These are phyloP conservation scores for Sedum album DNA, from an alignment of 164 flowering plant genomes.

Conservation along the genomic window DNA sequence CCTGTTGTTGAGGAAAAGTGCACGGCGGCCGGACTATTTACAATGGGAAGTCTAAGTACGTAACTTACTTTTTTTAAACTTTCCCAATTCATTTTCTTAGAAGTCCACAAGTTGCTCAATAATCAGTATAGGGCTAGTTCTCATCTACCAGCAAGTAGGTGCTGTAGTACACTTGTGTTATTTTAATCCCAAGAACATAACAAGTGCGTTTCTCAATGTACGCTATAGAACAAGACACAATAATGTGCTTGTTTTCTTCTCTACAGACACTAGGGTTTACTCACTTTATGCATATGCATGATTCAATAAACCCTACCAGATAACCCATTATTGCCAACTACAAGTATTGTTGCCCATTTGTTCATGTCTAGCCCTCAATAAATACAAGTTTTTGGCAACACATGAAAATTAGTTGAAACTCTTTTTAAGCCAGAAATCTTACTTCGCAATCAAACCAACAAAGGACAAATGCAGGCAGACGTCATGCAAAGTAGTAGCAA, in stretches of 20 bases:
- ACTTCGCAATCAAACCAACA: too few relatives aligned
- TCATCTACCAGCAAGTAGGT: neutral
- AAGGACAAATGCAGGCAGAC: neutral
- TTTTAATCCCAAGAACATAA: too few relatives aligned
- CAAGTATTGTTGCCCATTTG: neutral
- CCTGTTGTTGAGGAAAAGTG: neutral
- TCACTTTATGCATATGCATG: neutral
- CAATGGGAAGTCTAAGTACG: neutral
- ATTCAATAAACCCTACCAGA: neutral
- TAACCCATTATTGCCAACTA: neutral
- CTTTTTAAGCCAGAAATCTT: too few relatives aligned
- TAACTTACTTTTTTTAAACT: neutral
- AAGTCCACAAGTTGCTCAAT: neutral
- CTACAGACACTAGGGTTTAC: neutral
- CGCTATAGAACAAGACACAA: too few relatives aligned
- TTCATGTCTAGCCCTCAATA: neutral
- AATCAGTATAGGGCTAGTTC: neutral
- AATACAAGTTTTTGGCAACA: neutral
- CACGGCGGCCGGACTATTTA: neutral
- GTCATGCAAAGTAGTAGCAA: neutral
- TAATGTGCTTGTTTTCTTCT: neutral
- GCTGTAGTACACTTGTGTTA: neutral
- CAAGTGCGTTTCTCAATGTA: too few relatives aligned
- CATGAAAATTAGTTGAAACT: neutral
- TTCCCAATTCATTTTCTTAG: neutral